These are phyloP conservation scores for Vaccinium corymbosum DNA, from an alignment of 148 eudicot species.

Conservation along the genomic window DNA sequence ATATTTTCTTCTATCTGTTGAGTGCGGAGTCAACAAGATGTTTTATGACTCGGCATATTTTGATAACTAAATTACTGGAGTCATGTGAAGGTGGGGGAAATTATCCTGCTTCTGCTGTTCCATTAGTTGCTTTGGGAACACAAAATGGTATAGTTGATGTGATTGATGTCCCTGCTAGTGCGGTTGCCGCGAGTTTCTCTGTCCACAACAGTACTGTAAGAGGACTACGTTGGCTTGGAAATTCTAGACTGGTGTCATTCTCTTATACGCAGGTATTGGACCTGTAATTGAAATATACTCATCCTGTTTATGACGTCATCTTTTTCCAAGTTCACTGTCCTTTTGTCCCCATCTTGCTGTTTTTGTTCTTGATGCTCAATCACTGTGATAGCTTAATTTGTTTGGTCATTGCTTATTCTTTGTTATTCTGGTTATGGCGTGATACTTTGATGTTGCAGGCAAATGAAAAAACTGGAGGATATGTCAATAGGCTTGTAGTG, in stretches of 20 bases:
- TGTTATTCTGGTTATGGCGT: conserved; percentile 4
- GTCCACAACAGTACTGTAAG: conserved; percentile 72
- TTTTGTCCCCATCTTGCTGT: background rate
- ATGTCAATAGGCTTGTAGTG: conserved; percentile 79
- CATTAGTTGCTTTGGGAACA: conserved; percentile 93
- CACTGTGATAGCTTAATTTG: conserved; percentile 8
- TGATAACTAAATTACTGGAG: conserved; percentile 10
- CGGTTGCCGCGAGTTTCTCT: conserved; percentile 79
- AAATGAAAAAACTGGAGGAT: conserved; percentile 84
- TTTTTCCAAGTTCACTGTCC: background rate
- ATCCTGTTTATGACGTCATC: background rate
- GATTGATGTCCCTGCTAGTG: conserved; percentile 87
- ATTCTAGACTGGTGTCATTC: conserved; percentile 89
- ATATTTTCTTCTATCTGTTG: conserved; percentile 17
- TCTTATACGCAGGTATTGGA: conserved; percentile 71
- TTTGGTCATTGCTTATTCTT: background rate
- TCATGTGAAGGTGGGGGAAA: conserved; percentile 85
- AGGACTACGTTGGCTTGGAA: conserved; percentile 98
- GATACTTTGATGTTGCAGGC: conserved; percentile 44
- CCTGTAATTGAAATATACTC: background rate
- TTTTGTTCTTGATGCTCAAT: background rate
- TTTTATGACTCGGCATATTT: conserved; percentile 11
- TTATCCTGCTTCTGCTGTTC: conserved; percentile 92
- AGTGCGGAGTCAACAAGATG: background rate
- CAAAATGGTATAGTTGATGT: conserved; percentile 86